Base-by-base conservation (phyloP, 83 land plant genomes). In the Diphasiastrum complanatum region DNA sequence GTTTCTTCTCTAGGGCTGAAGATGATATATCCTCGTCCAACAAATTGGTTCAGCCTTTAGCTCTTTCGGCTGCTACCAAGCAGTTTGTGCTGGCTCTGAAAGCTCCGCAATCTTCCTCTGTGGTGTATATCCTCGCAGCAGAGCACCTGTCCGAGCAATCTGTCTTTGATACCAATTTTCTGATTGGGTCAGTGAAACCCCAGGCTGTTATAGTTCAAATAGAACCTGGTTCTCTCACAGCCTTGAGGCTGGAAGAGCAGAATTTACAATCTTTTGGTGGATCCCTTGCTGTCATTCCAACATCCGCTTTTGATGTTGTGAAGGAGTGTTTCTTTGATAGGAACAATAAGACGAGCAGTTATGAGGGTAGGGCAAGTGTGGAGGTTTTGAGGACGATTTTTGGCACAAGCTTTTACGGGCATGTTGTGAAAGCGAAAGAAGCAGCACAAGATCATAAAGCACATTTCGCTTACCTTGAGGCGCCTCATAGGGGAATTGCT, bases 101-200 rank as follows among this genome's bases (percentile, higher is more conserved):
- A 23, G 83, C 77, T 0, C 81, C 79, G 1, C 75, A 81, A 8
- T 35, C 76, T 10, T 49, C 56, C 3, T 47, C 76, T 23, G 82
- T 85, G 22, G 68, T 89, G 0, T 89, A 89, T 50, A 36, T 89
- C n/a, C 71, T 91, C 0, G 68, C 78, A 36, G 73, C 73, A 4
- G 77, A 71, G 61, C 67, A 73, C 45, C 66, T 87, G 53, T 91
- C 97, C 4, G 87, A 82, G 63, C 76, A 71, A 32, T 87, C 97
- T 1, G 85, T 77, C 14, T 30, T 61, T 25, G 90, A 91, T 75
- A 78, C 76, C 2, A 68, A 69, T 30, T 36, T 35, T 55, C 57
- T 91, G 49, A 77, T 91, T 11, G 73, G 69, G 36, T 81, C 50
- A 6, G 60, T 81, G 27, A 46, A 53, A 45, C 95, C 90, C 1